Percentiles rank a stretch among this genome's conserved stretches.
phyloP scores from a whole-genome alignment of 2,329 filamentous ascomycete species.

The Bipolaris oryzae region DNA sequence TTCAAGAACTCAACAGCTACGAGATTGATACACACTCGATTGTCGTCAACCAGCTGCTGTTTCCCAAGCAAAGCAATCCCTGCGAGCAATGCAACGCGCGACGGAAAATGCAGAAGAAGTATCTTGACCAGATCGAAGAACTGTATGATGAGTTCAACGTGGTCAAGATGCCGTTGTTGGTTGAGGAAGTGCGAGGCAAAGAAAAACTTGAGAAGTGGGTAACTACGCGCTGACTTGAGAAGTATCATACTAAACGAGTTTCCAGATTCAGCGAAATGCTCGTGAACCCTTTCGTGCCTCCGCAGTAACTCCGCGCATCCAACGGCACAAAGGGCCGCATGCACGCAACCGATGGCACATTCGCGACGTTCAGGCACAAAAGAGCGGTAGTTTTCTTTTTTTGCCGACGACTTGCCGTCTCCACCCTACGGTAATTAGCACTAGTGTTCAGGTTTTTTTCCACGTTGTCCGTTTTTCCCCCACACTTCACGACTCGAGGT shows the following conservation, averaged over 20 bases:
- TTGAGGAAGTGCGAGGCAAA: constrained; percentile 95
- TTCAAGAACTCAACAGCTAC: constrained; percentile 93
- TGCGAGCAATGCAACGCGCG: constrained; percentile 96
- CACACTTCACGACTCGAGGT: constrained; percentile 9
- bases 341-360: constrained; percentile 3
- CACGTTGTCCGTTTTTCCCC: constrained; percentile 2
- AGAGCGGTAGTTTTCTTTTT: background rate
- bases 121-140: constrained; percentile 97
- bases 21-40: constrained; percentile 96
- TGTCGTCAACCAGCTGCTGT: constrained; percentile 96
- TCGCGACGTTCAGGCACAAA: background rate
- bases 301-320: constrained; percentile 46
- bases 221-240: background rate
- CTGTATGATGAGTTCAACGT: constrained; percentile 99
- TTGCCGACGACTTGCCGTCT: constrained; percentile 11
- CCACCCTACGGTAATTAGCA: constrained; percentile 1
- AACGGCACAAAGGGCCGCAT: background rate
- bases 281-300: constrained; percentile 75
- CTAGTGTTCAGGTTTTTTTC: constrained; percentile 15
- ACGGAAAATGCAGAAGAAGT: constrained; percentile 99
- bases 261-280: constrained; percentile 79
- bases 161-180: constrained; percentile 94
- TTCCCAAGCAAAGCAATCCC: constrained; percentile 80
- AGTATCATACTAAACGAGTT: constrained; percentile 13
- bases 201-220: constrained; percentile 79